Conservation (phyloP, 1,284 basidiomycete species). For the Phellopilus nigrolimitatus region DNA sequence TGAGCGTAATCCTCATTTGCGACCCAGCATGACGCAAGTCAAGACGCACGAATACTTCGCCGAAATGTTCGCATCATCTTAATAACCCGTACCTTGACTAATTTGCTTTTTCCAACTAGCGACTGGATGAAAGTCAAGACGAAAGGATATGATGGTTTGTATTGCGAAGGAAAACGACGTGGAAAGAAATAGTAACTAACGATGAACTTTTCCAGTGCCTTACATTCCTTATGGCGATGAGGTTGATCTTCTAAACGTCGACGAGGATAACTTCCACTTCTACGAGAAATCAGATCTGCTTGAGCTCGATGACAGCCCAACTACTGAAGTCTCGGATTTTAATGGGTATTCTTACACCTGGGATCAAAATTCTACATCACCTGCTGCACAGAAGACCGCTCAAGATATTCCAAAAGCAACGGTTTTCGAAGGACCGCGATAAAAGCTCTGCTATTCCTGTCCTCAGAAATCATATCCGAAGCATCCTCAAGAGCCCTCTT, state of each 20-base stretch:
- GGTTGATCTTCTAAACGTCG: slow-evolving; percentile 9
- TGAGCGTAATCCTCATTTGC: slow-evolving; percentile 48
- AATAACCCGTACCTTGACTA: too few species aligned
- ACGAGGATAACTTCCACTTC: slow-evolving; percentile 13
- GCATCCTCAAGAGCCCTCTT: slow-evolving; percentile 18
- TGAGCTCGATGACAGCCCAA: slow-evolving; percentile 2
- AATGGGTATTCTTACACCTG: slow-evolving; percentile 16
- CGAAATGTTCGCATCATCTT: slow-evolving; percentile 9
- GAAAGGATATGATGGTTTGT: slow-evolving; percentile 12
- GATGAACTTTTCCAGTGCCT: slow-evolving; percentile 4
- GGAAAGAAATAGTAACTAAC: not conserved
- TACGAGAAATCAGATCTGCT: slow-evolving; percentile 12
- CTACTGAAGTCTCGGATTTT: slow-evolving; percentile 2
- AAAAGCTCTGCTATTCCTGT: not conserved
- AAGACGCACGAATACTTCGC: slow-evolving; percentile 33
- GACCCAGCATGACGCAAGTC: slow-evolving; percentile 36
- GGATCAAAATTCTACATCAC: not conserved
- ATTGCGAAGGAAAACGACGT: not conserved
- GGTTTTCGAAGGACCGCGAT: not conserved
- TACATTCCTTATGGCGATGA: slow-evolving; percentile 16
- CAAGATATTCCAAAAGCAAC: not conserved
- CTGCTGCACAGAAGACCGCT: not conserved
- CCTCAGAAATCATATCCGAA: slow-evolving; percentile 7
- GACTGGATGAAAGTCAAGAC: slow-evolving; percentile 14
- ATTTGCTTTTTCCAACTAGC: too few species aligned